Conservation (phyloP, 306 rosid species). For the Abrus precatorius region DNA sequence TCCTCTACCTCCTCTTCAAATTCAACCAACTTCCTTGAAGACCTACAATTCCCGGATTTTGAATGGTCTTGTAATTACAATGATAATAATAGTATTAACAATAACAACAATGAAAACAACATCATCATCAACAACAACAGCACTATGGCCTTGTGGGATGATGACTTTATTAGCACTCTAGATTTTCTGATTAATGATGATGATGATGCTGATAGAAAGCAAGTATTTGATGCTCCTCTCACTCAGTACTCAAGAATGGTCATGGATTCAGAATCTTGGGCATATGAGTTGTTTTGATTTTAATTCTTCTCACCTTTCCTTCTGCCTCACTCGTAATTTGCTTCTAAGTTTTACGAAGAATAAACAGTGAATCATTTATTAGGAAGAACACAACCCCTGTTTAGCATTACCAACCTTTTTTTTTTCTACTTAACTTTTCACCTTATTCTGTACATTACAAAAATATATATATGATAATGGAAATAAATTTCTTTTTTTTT, state of each 20-base stretch:
- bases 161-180: conserved; percentile 65
- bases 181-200: conserved; percentile 59
- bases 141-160: conserved; percentile 60
- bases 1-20: conserved; percentile 44
- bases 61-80: conserved; percentile 60
- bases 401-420: conserved; percentile 20
- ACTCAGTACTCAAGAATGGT: conserved; percentile 50
- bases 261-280: conserved; percentile 67
- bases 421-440: background rate
- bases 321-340: conserved; percentile 47
- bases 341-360: conserved; percentile 44
- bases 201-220: conserved; percentile 46
- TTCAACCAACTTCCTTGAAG: conserved; percentile 60
- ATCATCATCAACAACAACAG: conserved; percentile 10
- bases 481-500: background rate
- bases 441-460: conserved; percentile 15
- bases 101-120: conserved; percentile 23
- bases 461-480: conserved; percentile 40
- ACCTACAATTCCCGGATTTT: conserved; percentile 65
- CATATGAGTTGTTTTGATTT: conserved; percentile 59
- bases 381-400: conserved; percentile 43
- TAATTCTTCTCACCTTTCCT: background rate
- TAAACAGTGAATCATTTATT: conserved; percentile 34
- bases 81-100: background rate
- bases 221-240: conserved; percentile 51